Evolutionary conservation across 108 stramenopile genomes (phyloP).

Genomic region (Fistulifera pelliculosa): DNA sequence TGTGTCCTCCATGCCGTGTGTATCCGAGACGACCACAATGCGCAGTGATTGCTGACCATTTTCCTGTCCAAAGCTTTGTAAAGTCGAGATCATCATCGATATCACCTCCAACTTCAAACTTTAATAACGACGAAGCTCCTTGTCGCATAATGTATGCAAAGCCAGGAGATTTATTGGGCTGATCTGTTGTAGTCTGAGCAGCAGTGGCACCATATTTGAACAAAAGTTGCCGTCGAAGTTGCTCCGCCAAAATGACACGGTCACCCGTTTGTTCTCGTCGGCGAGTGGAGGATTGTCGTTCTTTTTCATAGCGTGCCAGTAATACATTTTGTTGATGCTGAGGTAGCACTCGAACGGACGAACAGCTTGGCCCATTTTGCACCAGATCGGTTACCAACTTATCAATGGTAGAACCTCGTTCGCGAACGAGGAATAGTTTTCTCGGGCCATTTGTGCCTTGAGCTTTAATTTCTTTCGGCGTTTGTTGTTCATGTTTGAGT

Average conservation of each 20-base stretch:
- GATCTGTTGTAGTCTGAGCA: too few relatives aligned
- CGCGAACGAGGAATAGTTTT: constrained; percentile 4
- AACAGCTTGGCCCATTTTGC: neutral
- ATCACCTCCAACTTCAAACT: too few relatives aligned
- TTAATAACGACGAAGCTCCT: too few relatives aligned
- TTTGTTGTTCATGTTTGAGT: constrained; percentile 16
- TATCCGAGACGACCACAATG: constrained; percentile 56
- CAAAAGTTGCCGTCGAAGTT: constrained; percentile 43
- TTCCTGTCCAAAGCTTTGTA: too few relatives aligned
- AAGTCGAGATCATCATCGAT: too few relatives aligned
- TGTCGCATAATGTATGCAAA: too few relatives aligned
- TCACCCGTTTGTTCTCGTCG: constrained; percentile 50
- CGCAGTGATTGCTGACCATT: constrained; percentile 16
- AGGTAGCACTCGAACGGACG: neutral
- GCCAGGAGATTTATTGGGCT: too few relatives aligned
- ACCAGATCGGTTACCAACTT: neutral
- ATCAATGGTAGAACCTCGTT: too few relatives aligned
- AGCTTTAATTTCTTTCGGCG: constrained; percentile 21
- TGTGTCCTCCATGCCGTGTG: constrained; percentile 62
- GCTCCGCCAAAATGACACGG: constrained; percentile 53
- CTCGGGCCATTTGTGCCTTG: constrained; percentile 3
- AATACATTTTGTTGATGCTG: constrained; percentile 21
- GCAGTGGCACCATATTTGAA: too few relatives aligned
- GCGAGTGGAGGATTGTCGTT: constrained; percentile 21
- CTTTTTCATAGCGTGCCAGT: constrained; percentile 36